phyloP scores from a whole-genome alignment of 2,329 filamentous ascomycete species.

The Aspergillus versicolor region DNA sequence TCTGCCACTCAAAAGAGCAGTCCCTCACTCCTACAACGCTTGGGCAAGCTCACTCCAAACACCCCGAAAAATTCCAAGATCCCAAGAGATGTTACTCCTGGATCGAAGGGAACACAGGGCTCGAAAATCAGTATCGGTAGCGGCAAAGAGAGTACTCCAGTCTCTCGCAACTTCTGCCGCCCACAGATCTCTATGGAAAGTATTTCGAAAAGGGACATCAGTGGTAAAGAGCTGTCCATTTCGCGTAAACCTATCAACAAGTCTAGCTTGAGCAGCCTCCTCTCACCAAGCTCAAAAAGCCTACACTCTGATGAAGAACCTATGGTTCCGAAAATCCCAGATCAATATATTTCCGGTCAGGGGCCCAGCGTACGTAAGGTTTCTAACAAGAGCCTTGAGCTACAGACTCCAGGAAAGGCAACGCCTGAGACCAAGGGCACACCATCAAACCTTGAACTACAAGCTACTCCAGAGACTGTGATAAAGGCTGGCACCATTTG shows the following conservation, averaged over 20 bases:
- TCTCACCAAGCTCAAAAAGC: background rate
- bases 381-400: background rate
- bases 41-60: background rate
- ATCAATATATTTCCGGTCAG: background rate
- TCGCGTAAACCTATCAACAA: slow-evolving; percentile 13
- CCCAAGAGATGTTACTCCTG: background rate
- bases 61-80: background rate
- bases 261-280: slow-evolving; percentile 8
- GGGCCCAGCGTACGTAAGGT: background rate
- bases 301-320: background rate
- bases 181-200: slow-evolving; percentile 14
- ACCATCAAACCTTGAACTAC: background rate
- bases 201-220: slow-evolving; percentile 11
- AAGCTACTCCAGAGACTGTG: background rate
- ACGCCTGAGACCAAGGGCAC: background rate
- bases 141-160: background rate
- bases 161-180: slow-evolving; percentile 12
- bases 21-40: background rate
- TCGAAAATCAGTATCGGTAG: background rate
- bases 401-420: slow-evolving; percentile 8
- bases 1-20: slow-evolving; percentile 1
- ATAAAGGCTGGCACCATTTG: background rate
- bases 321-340: slow-evolving; percentile 14
- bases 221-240: slow-evolving; percentile 13
- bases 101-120: background rate